These are phyloP conservation scores for Flaveria robusta DNA, from an alignment of 129 eudicot species.

Conservation along the genomic window DNA sequence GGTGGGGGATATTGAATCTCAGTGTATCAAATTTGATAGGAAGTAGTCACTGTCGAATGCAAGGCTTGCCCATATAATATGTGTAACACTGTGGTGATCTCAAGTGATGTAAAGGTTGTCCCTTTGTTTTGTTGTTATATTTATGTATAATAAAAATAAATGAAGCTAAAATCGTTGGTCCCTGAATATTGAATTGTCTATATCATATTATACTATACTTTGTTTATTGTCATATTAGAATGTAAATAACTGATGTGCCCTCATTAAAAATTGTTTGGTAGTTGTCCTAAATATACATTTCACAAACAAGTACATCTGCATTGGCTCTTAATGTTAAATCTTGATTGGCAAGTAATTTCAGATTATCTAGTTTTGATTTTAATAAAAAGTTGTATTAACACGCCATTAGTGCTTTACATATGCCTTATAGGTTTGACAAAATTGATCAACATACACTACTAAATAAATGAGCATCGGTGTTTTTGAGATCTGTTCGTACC, in stretches of 20 bases:
- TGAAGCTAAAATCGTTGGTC: conserved; percentile 39
- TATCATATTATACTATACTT: conserved; percentile 14
- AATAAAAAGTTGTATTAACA: no score
- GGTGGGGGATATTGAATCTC: conserved; percentile 43
- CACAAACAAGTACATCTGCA: background rate
- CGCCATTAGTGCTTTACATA: background rate
- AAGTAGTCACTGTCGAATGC: conserved; percentile 37
- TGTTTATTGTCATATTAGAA: background rate
- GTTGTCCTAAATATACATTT: background rate
- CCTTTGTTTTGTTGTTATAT: conserved; percentile 28
- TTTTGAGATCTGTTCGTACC: no score
- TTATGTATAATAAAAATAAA: conserved; percentile 35
- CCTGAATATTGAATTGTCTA: conserved; percentile 27
- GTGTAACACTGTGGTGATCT: conserved; percentile 23
- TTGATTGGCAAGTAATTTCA: background rate
- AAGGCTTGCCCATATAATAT: conserved; percentile 21
- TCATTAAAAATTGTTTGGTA: background rate
- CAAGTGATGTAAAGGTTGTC: conserved; percentile 31
- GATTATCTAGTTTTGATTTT: background rate
- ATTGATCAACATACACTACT: no score
- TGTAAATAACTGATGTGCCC: conserved; percentile 4
- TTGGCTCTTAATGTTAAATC: background rate
- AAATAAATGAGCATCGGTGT: no score
- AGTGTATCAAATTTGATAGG: conserved; percentile 40
- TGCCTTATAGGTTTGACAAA: background rate